Evolutionary conservation across 495 filamentous ascomycete genomes (phyloP), one percentile per base, ranked within the genome.

Genomic region (Oidiodendron maius): DNA sequence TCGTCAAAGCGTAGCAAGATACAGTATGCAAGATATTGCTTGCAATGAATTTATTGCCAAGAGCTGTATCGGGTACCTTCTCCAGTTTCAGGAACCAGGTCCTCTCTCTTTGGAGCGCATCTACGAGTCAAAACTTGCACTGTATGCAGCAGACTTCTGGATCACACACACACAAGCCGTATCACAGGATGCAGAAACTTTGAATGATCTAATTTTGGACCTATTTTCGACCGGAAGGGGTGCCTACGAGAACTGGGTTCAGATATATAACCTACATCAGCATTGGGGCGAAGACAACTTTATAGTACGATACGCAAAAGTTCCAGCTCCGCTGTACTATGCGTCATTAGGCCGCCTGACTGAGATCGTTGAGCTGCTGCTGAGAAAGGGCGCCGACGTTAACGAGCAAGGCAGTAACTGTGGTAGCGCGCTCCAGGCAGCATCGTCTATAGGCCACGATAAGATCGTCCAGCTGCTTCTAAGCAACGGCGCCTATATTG

Each of bases 61-160:
- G 51, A 38, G 54, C 8, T 69, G 63, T 39, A 28, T 69, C 13
- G 43, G 45, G 11, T 68, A 70, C 49, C 41, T 70, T n/a, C 38
- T 57, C 18, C 53, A 61, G 37, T 48, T 48, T 32, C 3, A 41
- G 10, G 38, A 20, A 13, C 15, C 22, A 3, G 23, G 5, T 4
- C 32, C 20, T 25, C 36, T 63, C 17, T 46, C 57, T 15, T 20
- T 50, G 35, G 38, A 51, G 1, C 46, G 57, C 26, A 45, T 42
- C 10, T 5, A 42, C n/a, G 46, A 51, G 22, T 66, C 56, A 41
- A 25, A 26, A 17, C 43, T 64, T 11, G 35, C 53, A 12, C 24
- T 45, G 30, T 67, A 67, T 53, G 46, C 54, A 39, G 56, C 55
- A 41, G 11, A 34, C 23, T 54, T 62, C 46, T 67, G 62, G 61